Conservation (phyloP, 441 rosid species). For the Capsella rubella region DNA sequence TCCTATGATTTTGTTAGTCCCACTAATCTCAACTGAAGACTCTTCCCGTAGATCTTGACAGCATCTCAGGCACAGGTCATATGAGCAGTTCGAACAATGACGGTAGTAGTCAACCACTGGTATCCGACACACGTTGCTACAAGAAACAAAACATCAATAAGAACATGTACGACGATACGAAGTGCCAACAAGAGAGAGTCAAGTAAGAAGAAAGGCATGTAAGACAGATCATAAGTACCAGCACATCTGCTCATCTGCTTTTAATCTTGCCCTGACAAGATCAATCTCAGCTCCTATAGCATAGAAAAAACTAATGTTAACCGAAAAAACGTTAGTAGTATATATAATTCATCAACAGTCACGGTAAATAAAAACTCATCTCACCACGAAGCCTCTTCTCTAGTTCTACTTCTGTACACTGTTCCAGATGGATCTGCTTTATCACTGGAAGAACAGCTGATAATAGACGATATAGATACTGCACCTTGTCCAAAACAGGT, state of each 20-base stretch:
- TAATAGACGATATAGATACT: conserved; percentile 74
- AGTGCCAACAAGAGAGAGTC: not conserved
- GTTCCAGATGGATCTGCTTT: conserved; percentile 85
- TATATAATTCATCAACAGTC: conserved; percentile 24
- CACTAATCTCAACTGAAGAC: conserved; percentile 48
- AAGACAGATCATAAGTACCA: conserved; percentile 54
- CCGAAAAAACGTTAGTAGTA: conserved; percentile 1
- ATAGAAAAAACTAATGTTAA: conserved; percentile 30
- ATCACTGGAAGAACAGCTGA: conserved; percentile 91
- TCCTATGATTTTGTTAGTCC: conserved; percentile 46
- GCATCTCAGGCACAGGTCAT: conserved; percentile 90
- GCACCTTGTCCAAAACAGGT: conserved; percentile 85
- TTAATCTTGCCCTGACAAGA: conserved; percentile 81
- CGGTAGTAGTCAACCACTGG: conserved; percentile 96
- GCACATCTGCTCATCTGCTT: conserved; percentile 99
- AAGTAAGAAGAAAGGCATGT: conserved; percentile 14
- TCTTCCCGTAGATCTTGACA: conserved; percentile 90
- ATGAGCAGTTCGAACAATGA: conserved; percentile 80
- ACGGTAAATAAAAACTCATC: conserved; percentile 38
- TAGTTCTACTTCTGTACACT: conserved; percentile 83
- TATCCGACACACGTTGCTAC: conserved; percentile 90
- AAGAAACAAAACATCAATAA: conserved; percentile 42
- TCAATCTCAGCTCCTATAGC: conserved; percentile 79
- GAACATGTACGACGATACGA: conserved; percentile 18
- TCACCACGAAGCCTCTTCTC: conserved; percentile 83